These are phyloP conservation scores for Aspergillus texensis DNA, from an alignment of 2,329 filamentous ascomycete genomes.

Conservation along the genomic window DNA sequence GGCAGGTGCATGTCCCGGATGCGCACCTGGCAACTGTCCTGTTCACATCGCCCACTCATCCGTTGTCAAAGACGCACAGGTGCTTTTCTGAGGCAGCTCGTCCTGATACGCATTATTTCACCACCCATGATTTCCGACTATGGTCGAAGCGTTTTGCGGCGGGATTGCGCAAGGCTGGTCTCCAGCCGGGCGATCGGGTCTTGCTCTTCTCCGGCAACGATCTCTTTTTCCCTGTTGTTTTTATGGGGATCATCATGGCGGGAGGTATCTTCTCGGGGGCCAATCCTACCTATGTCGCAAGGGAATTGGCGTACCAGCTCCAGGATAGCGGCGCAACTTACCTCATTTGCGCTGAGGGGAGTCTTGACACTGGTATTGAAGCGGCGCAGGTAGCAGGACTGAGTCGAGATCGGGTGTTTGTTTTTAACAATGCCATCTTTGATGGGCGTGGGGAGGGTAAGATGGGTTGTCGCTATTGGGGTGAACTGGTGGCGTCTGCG, in stretches of 20 bases:
- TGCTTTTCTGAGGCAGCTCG: slow-evolving; percentile 66
- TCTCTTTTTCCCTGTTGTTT: slow-evolving; percentile 70
- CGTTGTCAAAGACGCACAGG: slow-evolving; percentile 48
- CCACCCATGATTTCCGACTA: slow-evolving; percentile 64
- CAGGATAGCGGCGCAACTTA: slow-evolving; percentile 69
- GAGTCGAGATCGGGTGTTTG: slow-evolving; percentile 59
- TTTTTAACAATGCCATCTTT: slow-evolving; percentile 63
- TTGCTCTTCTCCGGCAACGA: slow-evolving; percentile 74
- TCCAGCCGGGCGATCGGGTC: slow-evolving; percentile 70
- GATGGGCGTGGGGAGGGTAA: slow-evolving; percentile 43
- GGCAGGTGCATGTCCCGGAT: slow-evolving; percentile 50
- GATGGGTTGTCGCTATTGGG: slow-evolving; percentile 63
- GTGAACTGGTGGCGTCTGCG: slow-evolving; percentile 57
- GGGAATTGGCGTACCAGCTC: slow-evolving; percentile 76
- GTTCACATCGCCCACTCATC: slow-evolving; percentile 53
- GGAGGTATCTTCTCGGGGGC: slow-evolving; percentile 78
- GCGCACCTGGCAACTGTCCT: slow-evolving; percentile 46
- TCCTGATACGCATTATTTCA: slow-evolving; percentile 69
- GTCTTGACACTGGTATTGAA: slow-evolving; percentile 65
- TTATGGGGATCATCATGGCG: slow-evolving; percentile 75
- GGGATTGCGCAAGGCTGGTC: slow-evolving; percentile 65
- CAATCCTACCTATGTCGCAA: slow-evolving; percentile 68
- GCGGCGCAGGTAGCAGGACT: slow-evolving; percentile 65
- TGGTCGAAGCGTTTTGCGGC: slow-evolving; percentile 73
- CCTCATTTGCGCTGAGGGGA: slow-evolving; percentile 61